Conservation (phyloP, 2,329 filamentous ascomycete species). For the Hymenoscyphus repandus region DNA sequence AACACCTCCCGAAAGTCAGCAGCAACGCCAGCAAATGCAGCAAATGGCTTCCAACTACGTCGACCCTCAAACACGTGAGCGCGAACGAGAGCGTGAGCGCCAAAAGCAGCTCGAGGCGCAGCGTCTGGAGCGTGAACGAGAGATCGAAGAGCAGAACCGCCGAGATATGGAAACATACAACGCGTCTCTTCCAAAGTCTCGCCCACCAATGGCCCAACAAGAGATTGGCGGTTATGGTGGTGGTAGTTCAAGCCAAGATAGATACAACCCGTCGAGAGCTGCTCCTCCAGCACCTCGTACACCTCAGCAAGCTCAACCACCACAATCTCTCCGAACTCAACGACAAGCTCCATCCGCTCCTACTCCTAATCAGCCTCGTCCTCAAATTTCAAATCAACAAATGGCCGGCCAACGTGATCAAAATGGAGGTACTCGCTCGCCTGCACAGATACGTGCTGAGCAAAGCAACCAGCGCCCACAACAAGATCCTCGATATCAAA, state of each 20-base stretch:
- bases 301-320: slow-evolving; percentile 49
- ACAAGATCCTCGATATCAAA: slow-evolving; percentile 32
- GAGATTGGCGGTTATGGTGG: slow-evolving; percentile 66
- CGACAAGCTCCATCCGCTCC: slow-evolving; percentile 76
- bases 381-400: slow-evolving; percentile 44
- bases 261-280: slow-evolving; percentile 81
- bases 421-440: slow-evolving; percentile 24
- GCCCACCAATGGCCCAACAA: slow-evolving; percentile 78
- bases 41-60: slow-evolving; percentile 50
- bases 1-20: slow-evolving; percentile 38
- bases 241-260: slow-evolving; percentile 42
- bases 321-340: slow-evolving; percentile 59
- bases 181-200: slow-evolving; percentile 77
- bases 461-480: slow-evolving; percentile 37
- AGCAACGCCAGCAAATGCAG: slow-evolving; percentile 55
- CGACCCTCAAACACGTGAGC: slow-evolving; percentile 42
- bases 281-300: slow-evolving; percentile 72
- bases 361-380: slow-evolving; percentile 39
- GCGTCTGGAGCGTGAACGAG: slow-evolving; percentile 47
- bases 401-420: slow-evolving; percentile 39
- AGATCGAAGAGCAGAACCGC: slow-evolving; percentile 61
- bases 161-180: slow-evolving; percentile 86
- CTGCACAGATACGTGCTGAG: slow-evolving; percentile 32
- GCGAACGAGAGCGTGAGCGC: slow-evolving; percentile 51
- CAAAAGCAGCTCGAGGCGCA: slow-evolving; percentile 54